Conservation (phyloP, 2,329 filamentous ascomycete genomes). For the Alternaria viburni region DNA sequence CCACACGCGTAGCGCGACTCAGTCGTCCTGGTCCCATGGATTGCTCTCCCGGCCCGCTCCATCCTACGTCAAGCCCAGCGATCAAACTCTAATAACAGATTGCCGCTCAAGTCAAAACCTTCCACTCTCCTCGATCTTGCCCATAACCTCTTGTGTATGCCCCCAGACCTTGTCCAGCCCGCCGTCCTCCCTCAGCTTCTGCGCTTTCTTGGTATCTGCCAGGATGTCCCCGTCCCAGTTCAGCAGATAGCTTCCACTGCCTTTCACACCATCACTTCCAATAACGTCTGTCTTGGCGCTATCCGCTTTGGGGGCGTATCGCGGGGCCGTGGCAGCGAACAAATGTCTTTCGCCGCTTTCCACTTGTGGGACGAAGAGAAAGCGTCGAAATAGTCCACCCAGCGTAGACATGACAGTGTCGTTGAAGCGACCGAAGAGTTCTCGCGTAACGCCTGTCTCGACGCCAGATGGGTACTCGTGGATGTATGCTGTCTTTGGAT, state of each 20-base stretch:
- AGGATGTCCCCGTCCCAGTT: conserved; percentile 33
- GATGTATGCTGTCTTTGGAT: conserved; percentile 33
- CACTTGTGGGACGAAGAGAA: conserved; percentile 24
- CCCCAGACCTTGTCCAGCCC: conserved; percentile 37
- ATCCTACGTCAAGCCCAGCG: neutral
- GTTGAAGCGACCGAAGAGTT: conserved; percentile 12
- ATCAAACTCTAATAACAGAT: neutral
- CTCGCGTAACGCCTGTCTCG: conserved; percentile 24
- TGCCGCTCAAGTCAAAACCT: neutral
- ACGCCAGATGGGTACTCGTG: conserved; percentile 38
- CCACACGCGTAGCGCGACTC: conserved; percentile 1
- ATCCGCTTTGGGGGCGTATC: conserved; percentile 26
- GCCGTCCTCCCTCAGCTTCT: conserved; percentile 28
- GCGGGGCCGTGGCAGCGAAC: conserved; percentile 35
- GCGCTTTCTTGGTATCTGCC: conserved; percentile 21
- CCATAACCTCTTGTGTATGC: conserved; percentile 42
- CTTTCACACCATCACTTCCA: conserved; percentile 31
- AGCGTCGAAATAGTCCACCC: conserved; percentile 16
- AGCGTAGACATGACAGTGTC: conserved; percentile 6
- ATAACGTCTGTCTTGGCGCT: conserved; percentile 12
- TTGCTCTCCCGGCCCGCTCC: neutral
- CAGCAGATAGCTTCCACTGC: conserved; percentile 36
- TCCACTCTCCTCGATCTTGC: conserved; percentile 24
- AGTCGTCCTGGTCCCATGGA: neutral
- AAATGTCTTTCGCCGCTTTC: conserved; percentile 46